Conservation (phyloP, 352 stramenopile species). For the Phytophthora nicotianae region DNA sequence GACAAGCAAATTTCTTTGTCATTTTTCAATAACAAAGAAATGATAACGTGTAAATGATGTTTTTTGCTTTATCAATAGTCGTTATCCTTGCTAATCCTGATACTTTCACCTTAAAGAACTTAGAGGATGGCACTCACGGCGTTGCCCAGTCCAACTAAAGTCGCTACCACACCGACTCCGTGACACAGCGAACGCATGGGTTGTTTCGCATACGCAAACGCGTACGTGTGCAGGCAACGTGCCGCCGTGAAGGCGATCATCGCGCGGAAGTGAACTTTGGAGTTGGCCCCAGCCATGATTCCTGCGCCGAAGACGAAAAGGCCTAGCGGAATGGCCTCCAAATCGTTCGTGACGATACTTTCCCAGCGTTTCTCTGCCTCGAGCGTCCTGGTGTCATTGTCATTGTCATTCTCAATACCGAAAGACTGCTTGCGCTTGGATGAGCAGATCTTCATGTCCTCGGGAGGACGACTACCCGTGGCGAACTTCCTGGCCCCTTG, state of each 20-base stretch:
- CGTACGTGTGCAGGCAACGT: conserved; percentile 46
- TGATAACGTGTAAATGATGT: neutral
- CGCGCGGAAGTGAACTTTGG: conserved; percentile 40
- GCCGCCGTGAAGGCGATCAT: conserved; percentile 43
- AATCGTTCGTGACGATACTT: conserved; percentile 63
- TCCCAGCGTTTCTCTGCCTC: conserved; percentile 47
- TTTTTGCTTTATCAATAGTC: neutral
- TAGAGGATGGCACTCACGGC: conserved; percentile 32
- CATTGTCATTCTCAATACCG: conserved; percentile 26
- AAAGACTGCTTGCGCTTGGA: conserved; percentile 28
- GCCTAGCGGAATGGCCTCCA: conserved; percentile 65
- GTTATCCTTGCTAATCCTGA: neutral
- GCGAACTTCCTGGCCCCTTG: conserved; percentile 61
- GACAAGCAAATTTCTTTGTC: neutral
- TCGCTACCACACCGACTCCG: conserved; percentile 29
- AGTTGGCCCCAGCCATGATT: conserved; percentile 45
- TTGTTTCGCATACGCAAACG: conserved; percentile 42
- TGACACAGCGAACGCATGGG: conserved; percentile 41
- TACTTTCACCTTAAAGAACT: neutral
- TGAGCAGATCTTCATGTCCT: conserved; percentile 50
- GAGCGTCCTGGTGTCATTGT: conserved; percentile 35
- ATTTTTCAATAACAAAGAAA: too few species aligned
- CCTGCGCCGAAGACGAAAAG: conserved; percentile 56
- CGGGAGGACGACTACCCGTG: conserved; percentile 50
- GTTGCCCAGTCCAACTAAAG: conserved; percentile 28